These are phyloP conservation scores for Pleurotus giganteus DNA, from an alignment of 768 basidiomycete genomes.

Conservation along the genomic window DNA sequence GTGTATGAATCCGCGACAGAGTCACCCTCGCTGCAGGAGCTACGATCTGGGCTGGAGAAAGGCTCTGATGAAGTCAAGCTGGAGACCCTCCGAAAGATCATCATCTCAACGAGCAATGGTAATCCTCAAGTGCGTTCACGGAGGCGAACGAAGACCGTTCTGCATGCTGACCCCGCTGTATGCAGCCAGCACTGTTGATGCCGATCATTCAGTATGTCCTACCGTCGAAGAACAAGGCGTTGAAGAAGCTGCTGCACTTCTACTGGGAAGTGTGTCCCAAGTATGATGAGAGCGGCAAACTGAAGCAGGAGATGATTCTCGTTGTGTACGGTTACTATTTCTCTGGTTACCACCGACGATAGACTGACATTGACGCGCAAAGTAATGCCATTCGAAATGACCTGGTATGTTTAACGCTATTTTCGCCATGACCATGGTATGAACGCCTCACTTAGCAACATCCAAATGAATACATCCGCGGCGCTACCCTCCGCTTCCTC, in stretches of 20 bases:
- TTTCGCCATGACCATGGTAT: slow-evolving; percentile 10
- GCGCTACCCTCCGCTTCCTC: slow-evolving; percentile 93
- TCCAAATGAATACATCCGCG: slow-evolving; percentile 98
- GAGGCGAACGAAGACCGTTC: slow-evolving; percentile 19
- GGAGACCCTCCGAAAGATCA: slow-evolving; percentile 93
- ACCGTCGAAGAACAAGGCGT: slow-evolving; percentile 91
- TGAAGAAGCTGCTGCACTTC: slow-evolving; percentile 96
- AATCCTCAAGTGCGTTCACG: slow-evolving; percentile 67
- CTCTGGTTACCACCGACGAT: not conserved
- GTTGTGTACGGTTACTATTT: slow-evolving; percentile 71
- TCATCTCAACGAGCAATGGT: slow-evolving; percentile 92
- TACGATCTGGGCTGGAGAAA: slow-evolving; percentile 84
- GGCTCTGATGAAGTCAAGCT: slow-evolving; percentile 96
- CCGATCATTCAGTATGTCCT: slow-evolving; percentile 97
- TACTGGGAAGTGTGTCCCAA: slow-evolving; percentile 99
- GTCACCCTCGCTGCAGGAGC: slow-evolving; percentile 77
- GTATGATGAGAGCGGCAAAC: slow-evolving; percentile 92
- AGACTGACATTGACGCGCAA: slow-evolving; percentile 15
- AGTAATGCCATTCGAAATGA: slow-evolving; percentile 98
- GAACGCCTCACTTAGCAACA: slow-evolving; percentile 69
- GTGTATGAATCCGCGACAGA: slow-evolving; percentile 73
- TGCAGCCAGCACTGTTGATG: slow-evolving; percentile 90
- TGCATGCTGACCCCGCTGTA: not conserved
- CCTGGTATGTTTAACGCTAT: slow-evolving; percentile 54
- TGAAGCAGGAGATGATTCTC: slow-evolving; percentile 99